These are phyloP conservation scores for Xerocomus amazonicus DNA, from an alignment of 1,284 basidiomycete genomes.

Conservation along the genomic window DNA sequence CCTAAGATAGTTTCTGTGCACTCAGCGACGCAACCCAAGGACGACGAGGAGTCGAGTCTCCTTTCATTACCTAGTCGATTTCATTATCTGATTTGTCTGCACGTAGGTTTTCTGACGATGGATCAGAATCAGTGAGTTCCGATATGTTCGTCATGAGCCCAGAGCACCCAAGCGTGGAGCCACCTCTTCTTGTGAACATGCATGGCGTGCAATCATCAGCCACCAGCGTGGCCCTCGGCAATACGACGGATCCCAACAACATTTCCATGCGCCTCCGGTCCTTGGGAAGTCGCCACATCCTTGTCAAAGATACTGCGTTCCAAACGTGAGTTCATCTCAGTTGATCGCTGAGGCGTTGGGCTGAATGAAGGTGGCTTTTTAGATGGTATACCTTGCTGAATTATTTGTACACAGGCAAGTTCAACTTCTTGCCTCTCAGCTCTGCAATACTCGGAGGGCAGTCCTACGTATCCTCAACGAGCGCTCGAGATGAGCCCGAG, in stretches of 20 bases:
- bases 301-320: conserved; percentile 32
- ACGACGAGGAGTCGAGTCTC: conserved; percentile 9
- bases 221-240: conserved; percentile 3
- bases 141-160: conserved; percentile 25
- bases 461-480: neutral
- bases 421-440: conserved; percentile 26
- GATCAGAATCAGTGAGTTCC: conserved; percentile 16
- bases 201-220: neutral
- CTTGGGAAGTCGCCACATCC: conserved; percentile 20
- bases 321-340: conserved; percentile 17
- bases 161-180: conserved; percentile 8
- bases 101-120: conserved; percentile 14
- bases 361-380: neutral
- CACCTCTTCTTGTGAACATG: neutral
- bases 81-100: neutral
- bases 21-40: neutral
- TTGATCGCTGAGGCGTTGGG: no score
- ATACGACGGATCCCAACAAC: neutral
- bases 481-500: conserved; percentile 7
- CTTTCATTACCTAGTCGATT: neutral
- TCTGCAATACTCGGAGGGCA: conserved; percentile 2
- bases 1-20: neutral
- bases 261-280: conserved; percentile 7
- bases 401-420: conserved; percentile 27
- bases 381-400: conserved; percentile 29